phyloP scores from a whole-genome alignment of 345 rosid species.

The Eucalyptus melliodora region DNA sequence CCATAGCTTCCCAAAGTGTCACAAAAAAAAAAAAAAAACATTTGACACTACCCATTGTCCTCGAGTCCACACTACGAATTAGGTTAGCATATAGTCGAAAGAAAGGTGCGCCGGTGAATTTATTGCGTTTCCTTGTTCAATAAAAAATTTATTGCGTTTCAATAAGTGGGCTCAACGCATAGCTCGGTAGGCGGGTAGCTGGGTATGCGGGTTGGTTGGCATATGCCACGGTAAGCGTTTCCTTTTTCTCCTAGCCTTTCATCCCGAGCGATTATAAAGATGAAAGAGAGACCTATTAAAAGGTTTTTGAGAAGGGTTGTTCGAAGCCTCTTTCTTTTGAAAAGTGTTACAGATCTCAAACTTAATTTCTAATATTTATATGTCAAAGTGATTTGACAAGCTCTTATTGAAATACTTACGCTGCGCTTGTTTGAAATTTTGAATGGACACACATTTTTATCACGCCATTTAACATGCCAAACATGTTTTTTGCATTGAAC shows the following conservation, averaged over 20 bases:
- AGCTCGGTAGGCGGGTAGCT: not conserved
- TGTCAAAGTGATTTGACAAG: not conserved
- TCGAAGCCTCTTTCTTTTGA: not conserved
- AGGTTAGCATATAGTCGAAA: not conserved
- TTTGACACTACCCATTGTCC: not conserved
- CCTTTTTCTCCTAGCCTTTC: not conserved
- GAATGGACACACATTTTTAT: not conserved
- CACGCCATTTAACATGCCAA: not conserved
- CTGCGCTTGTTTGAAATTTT: not conserved
- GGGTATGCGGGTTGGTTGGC: too few species aligned
- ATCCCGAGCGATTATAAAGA: not conserved
- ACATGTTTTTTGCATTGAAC: not conserved
- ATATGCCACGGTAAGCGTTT: not conserved
- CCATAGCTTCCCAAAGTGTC: too few species aligned
- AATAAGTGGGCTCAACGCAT: not conserved
- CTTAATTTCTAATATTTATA: not conserved
- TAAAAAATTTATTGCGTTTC: not conserved
- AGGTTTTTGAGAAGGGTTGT: not conserved
- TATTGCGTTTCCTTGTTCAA: not conserved
- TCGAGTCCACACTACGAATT: not conserved
- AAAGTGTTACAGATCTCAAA: not conserved
- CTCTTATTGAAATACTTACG: not conserved
- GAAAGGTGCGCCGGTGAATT: not conserved
- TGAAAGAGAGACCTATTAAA: not conserved
- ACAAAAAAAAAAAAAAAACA: not conserved